Conservation (phyloP, 2,329 filamentous ascomycete genomes). For the Hypomyces rosellus region DNA sequence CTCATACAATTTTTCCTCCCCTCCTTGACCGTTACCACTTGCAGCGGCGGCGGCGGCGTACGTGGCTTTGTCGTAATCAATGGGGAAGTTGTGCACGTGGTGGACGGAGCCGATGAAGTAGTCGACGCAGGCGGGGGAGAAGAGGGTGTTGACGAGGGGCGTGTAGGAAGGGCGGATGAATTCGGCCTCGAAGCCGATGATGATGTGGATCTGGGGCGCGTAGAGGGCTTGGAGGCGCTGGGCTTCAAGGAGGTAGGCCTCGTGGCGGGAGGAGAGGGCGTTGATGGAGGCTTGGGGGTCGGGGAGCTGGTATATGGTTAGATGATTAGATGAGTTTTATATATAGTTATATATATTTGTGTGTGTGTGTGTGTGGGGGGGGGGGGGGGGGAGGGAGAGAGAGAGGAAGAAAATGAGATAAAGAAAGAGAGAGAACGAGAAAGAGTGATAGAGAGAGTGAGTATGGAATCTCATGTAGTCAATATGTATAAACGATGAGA, state of each 20-base stretch:
- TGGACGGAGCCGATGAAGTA: conserved; percentile 92
- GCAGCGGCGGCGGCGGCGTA: conserved; percentile 49
- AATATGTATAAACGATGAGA: too few species aligned
- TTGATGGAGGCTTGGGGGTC: conserved; percentile 43
- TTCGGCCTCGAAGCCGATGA: conserved; percentile 89
- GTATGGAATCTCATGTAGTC: too few species aligned
- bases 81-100: conserved; percentile 79
- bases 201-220: conserved; percentile 62
- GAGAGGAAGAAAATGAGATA: too few species aligned
- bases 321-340: too few species aligned
- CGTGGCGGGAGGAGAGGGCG: conserved; percentile 50
- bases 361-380: too few species aligned
- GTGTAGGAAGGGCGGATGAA: conserved; percentile 70
- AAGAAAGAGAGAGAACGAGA: background rate
- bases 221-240: conserved; percentile 65
- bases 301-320: conserved; percentile 27
- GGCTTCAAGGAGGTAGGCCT: conserved; percentile 71
- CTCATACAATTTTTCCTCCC: conserved; percentile 68
- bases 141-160: conserved; percentile 54
- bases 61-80: conserved; percentile 70
- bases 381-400: too few species aligned
- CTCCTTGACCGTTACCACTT: conserved; percentile 21
- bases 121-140: conserved; percentile 62
- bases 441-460: too few species aligned
- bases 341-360: too few species aligned